phyloP scores from a whole-genome alignment of 1,284 basidiomycete genomes.

The Taiwanofungus camphoratus region DNA sequence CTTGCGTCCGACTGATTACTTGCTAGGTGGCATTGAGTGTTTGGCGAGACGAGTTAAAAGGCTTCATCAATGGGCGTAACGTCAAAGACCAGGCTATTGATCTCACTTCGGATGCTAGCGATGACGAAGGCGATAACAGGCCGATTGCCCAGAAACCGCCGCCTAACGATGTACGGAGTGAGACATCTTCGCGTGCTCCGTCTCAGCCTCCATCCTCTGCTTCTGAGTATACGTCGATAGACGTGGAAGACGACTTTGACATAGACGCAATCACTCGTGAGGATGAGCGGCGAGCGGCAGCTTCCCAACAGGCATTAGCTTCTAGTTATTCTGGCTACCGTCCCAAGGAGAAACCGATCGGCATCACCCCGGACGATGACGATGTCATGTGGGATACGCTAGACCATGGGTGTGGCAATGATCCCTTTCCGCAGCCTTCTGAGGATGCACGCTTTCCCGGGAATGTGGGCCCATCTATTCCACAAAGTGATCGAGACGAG shows the following conservation, averaged over 20 bases:
- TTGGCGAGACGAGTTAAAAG: constrained; percentile 71
- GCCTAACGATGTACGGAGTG: not conserved
- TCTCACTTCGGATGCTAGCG: constrained; percentile 24
- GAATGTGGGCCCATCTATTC: not conserved
- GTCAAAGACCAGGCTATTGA: constrained; percentile 30
- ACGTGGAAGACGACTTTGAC: constrained; percentile 49
- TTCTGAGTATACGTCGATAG: constrained; percentile 22
- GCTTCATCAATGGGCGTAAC: constrained; percentile 35
- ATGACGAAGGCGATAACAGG: constrained; percentile 19
- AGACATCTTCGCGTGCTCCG: constrained; percentile 28
- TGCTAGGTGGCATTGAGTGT: constrained; percentile 58
- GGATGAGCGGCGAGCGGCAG: constrained; percentile 34
- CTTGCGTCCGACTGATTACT: constrained; percentile 1
- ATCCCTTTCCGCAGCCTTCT: constrained; percentile 8
- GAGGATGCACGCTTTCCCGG: not conserved
- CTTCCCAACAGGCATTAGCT: constrained; percentile 1
- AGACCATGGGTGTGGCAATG: constrained; percentile 27
- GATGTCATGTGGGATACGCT: constrained; percentile 52
- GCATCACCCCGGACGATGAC: constrained; percentile 36
- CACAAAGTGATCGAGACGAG: constrained; percentile 28
- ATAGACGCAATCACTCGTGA: constrained; percentile 45
- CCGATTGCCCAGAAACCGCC: constrained; percentile 2
- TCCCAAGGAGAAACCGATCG: not conserved
- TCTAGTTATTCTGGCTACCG: constrained; percentile 1
- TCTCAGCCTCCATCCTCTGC: constrained; percentile 43